phyloP scores from a whole-genome alignment of 441 rosid genomes.

The Geranium incanum region DNA sequence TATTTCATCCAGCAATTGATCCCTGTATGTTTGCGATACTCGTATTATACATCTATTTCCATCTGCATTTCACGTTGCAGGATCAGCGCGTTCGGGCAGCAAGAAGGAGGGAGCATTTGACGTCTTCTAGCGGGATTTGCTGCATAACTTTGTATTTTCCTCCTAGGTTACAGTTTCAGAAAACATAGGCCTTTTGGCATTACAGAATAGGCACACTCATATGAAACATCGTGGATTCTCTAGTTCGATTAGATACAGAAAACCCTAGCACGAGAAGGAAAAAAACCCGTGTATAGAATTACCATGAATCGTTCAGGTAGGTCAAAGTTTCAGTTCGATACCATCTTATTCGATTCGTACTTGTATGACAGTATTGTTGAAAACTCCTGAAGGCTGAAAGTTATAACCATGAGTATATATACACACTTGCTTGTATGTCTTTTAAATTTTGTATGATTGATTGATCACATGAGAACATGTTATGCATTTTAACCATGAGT shows the following conservation, averaged over 20 bases:
- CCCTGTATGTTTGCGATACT: conserved; percentile 5
- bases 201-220: too few species aligned
- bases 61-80: conserved; percentile 36
- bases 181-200: not conserved
- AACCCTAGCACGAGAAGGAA: conserved; percentile 4
- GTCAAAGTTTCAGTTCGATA: not conserved
- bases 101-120: conserved; percentile 55
- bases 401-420: not conserved
- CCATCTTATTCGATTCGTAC: not conserved
- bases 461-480: not conserved
- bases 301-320: not conserved
- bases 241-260: conserved; percentile 11
- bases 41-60: not conserved
- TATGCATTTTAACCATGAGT: too few species aligned
- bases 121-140: conserved; percentile 51
- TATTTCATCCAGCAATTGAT: not conserved
- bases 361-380: not conserved
- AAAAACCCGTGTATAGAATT: not conserved
- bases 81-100: conserved; percentile 36
- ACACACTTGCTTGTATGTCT: not conserved
- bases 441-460: not conserved
- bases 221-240: not conserved
- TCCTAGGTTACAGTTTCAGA: not conserved
- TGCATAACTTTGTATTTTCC: conserved; percentile 5
- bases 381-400: not conserved